Evolutionary conservation across 139 green algal genomes (phyloP), one percentile per base, ranked within the genome.

Genomic region (Chlorella sp.): DNA sequence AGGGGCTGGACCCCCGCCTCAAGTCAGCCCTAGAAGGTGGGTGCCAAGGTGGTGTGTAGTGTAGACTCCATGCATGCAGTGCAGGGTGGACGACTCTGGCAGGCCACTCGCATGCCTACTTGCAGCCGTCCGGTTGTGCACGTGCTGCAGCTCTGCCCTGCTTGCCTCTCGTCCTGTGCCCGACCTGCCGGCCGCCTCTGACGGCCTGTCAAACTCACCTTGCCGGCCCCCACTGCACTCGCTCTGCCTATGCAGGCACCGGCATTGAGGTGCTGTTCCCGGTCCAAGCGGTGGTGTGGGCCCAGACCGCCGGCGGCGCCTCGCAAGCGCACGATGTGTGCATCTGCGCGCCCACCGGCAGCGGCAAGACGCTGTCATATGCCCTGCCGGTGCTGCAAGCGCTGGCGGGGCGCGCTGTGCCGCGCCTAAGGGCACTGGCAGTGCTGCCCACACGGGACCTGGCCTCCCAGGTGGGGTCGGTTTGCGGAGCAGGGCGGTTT

Each of bases 331-430:
- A 98, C 87, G 96, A 98, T 82, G 76, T 98, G n/a, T 97, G 95
- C 88, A 88, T 98, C 26, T 90, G 85, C 36, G 94, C 95, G 1
- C 95, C 95, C 34, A 98, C 96, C 0, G 96, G 96, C 80, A 95
- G 90, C 76, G 96, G 96, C 70, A 98, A 98, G 87, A 98, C 96
- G 2, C 87, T 98, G 32, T 92, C 96, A 1, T 98, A 98, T 85
- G 88, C 83, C 0, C 90, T 98, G 69, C 96, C 96, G 0, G 26
- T 98, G 22, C 30, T 96, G 3, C 92, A 96, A 40, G 89, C 65
- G 43, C 90, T 98, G 58, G 73, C 86, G 19, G 79, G 80, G 86
- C 92, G 87, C 32, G 76, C 76, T 36, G 28, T 85, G 51, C 60
- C 76, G 2, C 32, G 44, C 7, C 85, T 98, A 38, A 87, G 91